These are phyloP conservation scores for Saccharomycopsis sp. DNA, from an alignment of 805 yeast species.

Conservation along the genomic window DNA sequence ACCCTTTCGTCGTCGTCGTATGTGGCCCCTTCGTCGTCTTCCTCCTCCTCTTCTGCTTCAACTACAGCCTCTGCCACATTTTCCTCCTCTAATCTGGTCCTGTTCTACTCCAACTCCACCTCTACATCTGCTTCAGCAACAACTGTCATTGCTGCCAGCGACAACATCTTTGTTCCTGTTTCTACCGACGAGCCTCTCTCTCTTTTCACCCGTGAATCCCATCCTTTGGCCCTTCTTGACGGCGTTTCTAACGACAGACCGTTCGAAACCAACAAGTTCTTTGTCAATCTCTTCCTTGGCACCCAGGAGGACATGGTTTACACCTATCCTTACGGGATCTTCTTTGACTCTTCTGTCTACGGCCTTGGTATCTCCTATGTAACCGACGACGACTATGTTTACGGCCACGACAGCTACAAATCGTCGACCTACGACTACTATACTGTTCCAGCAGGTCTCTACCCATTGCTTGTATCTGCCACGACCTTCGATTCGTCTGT, in stretches of 20 bases:
- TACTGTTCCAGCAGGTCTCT: slow-evolving; percentile 62
- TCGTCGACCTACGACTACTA: slow-evolving; percentile 48
- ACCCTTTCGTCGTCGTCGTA: neutral
- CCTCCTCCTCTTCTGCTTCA: slow-evolving; percentile 1
- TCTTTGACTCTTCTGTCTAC: slow-evolving; percentile 40
- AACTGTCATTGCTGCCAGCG: slow-evolving; percentile 2
- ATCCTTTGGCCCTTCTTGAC: slow-evolving; percentile 26
- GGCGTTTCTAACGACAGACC: slow-evolving; percentile 31
- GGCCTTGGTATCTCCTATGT: slow-evolving; percentile 71
- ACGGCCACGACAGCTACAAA: slow-evolving; percentile 54
- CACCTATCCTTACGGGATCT: slow-evolving; percentile 84
- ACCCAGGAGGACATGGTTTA: slow-evolving; percentile 64
- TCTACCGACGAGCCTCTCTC: slow-evolving; percentile 38
- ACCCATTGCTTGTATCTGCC: slow-evolving; percentile 49
- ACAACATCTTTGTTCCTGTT: slow-evolving; percentile 37
- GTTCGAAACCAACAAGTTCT: slow-evolving; percentile 72
- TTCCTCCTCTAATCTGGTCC: neutral
- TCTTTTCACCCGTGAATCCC: slow-evolving; percentile 30
- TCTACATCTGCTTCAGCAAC: neutral
- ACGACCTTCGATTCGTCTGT: slow-evolving; percentile 31
- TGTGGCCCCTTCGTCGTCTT: slow-evolving; percentile 2
- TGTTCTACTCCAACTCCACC: neutral
- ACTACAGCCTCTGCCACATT: slow-evolving; percentile 1
- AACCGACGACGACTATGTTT: slow-evolving; percentile 51
- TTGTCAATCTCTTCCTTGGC: slow-evolving; percentile 62